These are phyloP conservation scores for Nyssa sinensis DNA, from an alignment of 148 eudicot species.

Conservation along the genomic window DNA sequence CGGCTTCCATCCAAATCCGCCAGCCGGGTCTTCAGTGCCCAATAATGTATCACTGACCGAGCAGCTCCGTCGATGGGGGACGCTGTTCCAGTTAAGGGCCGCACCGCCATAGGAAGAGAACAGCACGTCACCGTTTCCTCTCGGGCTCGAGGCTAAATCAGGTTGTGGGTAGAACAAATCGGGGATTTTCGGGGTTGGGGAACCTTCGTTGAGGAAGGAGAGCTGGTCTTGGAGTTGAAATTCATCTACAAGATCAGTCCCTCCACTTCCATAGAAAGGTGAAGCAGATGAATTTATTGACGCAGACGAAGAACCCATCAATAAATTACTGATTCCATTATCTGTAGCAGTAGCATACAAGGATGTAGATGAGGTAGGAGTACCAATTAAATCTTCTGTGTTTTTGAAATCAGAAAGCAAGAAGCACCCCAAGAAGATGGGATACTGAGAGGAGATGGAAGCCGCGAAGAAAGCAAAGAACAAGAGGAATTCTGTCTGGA, in stretches of 20 bases:
- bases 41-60: conserved; percentile 66
- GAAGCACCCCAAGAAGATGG: conserved; percentile 45
- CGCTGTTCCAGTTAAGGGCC: conserved; percentile 14
- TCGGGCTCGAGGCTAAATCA: conserved; percentile 30
- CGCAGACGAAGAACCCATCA: neutral
- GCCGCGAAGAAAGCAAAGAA: conserved; percentile 26
- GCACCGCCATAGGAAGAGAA: conserved; percentile 12
- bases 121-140: conserved; percentile 10
- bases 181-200: conserved; percentile 23
- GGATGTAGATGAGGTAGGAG: conserved; percentile 23
- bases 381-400: conserved; percentile 37
- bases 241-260: conserved; percentile 56
- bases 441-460: conserved; percentile 61
- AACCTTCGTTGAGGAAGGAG: conserved; percentile 51
- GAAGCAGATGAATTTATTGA: conserved; percentile 53
- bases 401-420: conserved; percentile 34
- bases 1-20: conserved; percentile 74
- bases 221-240: conserved; percentile 72
- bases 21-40: conserved; percentile 45
- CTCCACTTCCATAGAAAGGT: conserved; percentile 43
- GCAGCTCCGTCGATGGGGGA: conserved; percentile 64
- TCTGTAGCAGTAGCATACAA: neutral
- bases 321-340: conserved; percentile 8
- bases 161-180: conserved; percentile 34
- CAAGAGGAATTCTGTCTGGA: conserved; percentile 39